These are phyloP conservation scores for Fusarium robinianum DNA, from an alignment of 2,329 filamentous ascomycete species.

Conservation along the genomic window DNA sequence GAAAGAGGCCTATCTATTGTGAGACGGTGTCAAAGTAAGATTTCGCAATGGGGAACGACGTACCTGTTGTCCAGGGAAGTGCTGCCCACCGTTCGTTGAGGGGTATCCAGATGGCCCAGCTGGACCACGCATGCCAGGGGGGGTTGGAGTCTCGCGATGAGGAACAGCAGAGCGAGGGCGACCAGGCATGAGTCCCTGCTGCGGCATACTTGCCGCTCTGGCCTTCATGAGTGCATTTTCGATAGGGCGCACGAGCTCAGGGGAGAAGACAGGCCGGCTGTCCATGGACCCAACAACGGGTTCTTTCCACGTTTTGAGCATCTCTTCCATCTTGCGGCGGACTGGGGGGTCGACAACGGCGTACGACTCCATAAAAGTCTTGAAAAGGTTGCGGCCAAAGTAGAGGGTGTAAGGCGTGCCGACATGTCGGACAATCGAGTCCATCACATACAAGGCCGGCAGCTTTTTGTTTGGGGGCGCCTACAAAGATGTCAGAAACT, in stretches of 20 bases:
- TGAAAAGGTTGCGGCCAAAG: conserved; percentile 87
- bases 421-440: conserved; percentile 98
- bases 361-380: conserved; percentile 97
- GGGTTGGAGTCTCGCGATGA: conserved; percentile 75
- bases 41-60: conserved; percentile 11
- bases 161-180: conserved; percentile 57
- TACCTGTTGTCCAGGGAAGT: conserved; percentile 38
- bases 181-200: conserved; percentile 52
- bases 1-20: conserved; percentile 19
- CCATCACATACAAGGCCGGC: conserved; percentile 94
- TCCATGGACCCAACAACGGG: conserved; percentile 93
- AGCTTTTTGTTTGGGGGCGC: conserved; percentile 86
- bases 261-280: conserved; percentile 86
- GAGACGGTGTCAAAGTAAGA: conserved; percentile 5
- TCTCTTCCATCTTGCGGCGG: conserved; percentile 91
- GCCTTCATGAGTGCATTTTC: conserved; percentile 93
- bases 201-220: conserved; percentile 61
- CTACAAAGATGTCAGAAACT: conserved; percentile 58
- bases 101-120: conserved; percentile 33
- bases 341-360: conserved; percentile 82
- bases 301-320: conserved; percentile 98
- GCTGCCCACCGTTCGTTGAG: conserved; percentile 40
- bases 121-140: conserved; percentile 55
- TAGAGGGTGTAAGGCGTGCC: conserved; percentile 97
- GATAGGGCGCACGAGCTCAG: conserved; percentile 85